Evolutionary conservation across 257 asterid species (phyloP), one percentile per base, ranked within the genome.

Genomic region (Prunella vulgaris): DNA sequence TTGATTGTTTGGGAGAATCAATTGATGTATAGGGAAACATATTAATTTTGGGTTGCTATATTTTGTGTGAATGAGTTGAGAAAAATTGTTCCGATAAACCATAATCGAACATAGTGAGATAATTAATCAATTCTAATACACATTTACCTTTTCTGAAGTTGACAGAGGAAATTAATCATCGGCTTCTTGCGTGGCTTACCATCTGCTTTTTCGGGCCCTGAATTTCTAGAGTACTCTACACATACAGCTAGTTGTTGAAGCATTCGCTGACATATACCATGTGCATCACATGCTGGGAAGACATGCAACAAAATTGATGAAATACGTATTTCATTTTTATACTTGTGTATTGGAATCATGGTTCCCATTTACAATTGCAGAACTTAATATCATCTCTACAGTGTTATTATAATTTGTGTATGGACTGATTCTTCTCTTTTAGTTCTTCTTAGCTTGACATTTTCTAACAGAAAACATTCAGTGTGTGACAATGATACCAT

Each of bases 271-370:
- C 71, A 64, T 59, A 35, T 14, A 60, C 58, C 72, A 76, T 69
- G 69, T 64, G 77, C 75, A 32, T 66, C 75, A 62, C 77, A 76
- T 52, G 44, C 72, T 70, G 48, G 76, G 40, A 46, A 22, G 70
- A 54, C 25, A 32, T 10, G 22, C 44, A 40, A 65, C 12, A 12
- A 64, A 37, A 52, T 10, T 70, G 42, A 53, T 71, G 42, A 44
- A 44, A 44, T 22, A 30, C 75, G 60, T 70, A 52, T 65, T 61
- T 69, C 66, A 60, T 24, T 42, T 37, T 52, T 49, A 49, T 63
- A 60, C 67, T 60, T 56, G 20, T 75, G 72, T 54, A 53, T 54
- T 60, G 66, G 38, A 24, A 48, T 61, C 40, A 58, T 40, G 60
- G 32, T 32, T 57, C 56, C 30, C 27, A 28, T 71, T 24, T 68